These are phyloP conservation scores for Gigaspora rosea DNA, from an alignment of 192 early-diverging fungal species.

Conservation along the genomic window DNA sequence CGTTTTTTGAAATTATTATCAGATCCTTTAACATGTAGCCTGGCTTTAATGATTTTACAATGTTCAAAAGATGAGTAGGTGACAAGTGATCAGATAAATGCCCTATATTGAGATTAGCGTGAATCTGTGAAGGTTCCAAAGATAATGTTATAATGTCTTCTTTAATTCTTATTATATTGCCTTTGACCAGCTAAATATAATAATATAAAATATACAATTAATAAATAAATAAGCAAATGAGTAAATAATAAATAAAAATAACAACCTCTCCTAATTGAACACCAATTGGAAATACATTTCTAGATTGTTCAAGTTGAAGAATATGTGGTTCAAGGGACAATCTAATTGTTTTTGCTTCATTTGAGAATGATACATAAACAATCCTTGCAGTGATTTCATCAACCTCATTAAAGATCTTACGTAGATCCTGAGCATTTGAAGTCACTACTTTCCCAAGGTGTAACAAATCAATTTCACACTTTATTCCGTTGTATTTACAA, in stretches of 20 bases:
- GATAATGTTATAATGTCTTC: constrained; percentile 53
- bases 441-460: constrained; percentile 52
- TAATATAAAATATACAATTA: background rate
- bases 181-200: constrained; percentile 39
- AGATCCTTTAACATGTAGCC: constrained; percentile 56
- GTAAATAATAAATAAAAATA: background rate
- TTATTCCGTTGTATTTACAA: constrained; percentile 77
- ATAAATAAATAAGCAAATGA: background rate
- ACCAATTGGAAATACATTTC: constrained; percentile 65
- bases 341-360: constrained; percentile 61
- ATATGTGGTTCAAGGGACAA: constrained; percentile 62
- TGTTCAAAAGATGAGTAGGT: constrained; percentile 39
- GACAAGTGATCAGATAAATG: constrained; percentile 70
- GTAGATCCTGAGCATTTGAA: constrained; percentile 47
- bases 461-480: constrained; percentile 67
- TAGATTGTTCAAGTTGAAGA: constrained; percentile 43
- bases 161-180: constrained; percentile 57
- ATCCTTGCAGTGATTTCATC: constrained; percentile 69
- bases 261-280: too few relatives aligned
- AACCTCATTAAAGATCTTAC: constrained; percentile 60
- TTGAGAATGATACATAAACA: constrained; percentile 69
- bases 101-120: constrained; percentile 53
- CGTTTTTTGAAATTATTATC: constrained; percentile 57
- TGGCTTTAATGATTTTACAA: constrained; percentile 44
- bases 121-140: constrained; percentile 58